Evolutionary conservation across 495 filamentous ascomycete species (phyloP).

Genomic region (Schizothecium vesticola): DNA sequence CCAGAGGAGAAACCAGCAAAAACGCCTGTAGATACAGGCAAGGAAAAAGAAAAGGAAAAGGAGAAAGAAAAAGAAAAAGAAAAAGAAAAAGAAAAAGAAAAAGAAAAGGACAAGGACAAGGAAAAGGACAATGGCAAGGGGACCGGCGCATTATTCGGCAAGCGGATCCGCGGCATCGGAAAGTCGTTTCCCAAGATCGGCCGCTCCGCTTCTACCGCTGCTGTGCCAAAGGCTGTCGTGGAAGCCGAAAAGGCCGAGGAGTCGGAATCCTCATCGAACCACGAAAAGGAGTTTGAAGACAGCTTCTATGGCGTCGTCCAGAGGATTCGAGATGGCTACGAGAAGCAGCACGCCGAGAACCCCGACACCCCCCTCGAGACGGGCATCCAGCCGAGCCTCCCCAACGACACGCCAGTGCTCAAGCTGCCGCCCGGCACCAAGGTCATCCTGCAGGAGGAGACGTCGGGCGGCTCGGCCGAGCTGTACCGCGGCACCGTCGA

Average conservation of each 20-base stretch:
- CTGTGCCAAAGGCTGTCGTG: conserved; percentile 62
- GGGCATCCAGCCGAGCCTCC: conserved; percentile 67
- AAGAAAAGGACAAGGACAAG: conserved; percentile 53
- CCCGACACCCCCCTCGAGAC: conserved; percentile 53
- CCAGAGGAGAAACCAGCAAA: conserved; percentile 32
- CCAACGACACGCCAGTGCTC: conserved; percentile 79
- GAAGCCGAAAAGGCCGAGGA: conserved; percentile 68
- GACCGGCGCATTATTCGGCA: conserved; percentile 64
- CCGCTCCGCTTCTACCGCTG: conserved; percentile 63
- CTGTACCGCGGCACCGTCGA: conserved; percentile 84
- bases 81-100: no score
- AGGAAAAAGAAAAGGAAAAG: conserved; percentile 49
- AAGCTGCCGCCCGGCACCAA: conserved; percentile 72
- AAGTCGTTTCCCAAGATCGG: conserved; percentile 77
- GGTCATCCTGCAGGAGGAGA: conserved; percentile 93
- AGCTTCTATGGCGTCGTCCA: conserved; percentile 78
- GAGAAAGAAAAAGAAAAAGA: conserved; percentile 50
- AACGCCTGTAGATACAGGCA: conserved; percentile 27
- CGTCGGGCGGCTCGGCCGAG: conserved; percentile 84
- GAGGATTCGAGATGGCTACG: conserved; percentile 69
- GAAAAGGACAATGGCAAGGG: conserved; percentile 66
- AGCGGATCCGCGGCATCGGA: conserved; percentile 74
- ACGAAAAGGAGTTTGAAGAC: conserved; percentile 78
- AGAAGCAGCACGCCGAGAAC: conserved; percentile 55
- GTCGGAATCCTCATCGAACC: conserved; percentile 62